These are phyloP conservation scores for Dothiorella sarmentorum DNA, from an alignment of 2,329 filamentous ascomycete genomes.

Conservation along the genomic window DNA sequence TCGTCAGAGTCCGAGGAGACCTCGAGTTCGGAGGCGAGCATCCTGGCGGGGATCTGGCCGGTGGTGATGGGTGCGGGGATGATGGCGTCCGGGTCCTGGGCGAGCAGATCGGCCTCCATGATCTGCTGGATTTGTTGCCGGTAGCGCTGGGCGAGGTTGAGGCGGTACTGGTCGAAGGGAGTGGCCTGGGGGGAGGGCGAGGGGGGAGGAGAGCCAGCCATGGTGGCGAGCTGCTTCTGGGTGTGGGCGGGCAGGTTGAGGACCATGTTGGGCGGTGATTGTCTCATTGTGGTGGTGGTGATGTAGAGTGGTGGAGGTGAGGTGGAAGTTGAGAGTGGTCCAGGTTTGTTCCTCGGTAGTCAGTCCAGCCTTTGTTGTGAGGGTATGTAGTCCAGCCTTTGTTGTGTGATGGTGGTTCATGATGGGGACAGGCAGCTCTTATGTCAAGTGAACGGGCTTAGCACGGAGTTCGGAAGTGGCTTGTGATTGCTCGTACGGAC, in stretches of 20 bases:
- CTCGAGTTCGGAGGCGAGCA: not conserved
- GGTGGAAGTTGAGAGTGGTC: too few species aligned
- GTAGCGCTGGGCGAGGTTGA: conserved; percentile 10
- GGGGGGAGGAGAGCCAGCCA: not conserved
- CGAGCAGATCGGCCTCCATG: conserved; percentile 10
- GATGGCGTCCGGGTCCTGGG: conserved; percentile 6
- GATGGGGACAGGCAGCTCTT: not conserved
- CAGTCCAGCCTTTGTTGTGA: too few species aligned
- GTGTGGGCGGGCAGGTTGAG: conserved; percentile 16
- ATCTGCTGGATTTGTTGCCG: conserved; percentile 14
- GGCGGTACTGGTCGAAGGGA: conserved; percentile 5
- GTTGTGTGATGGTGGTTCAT: not conserved
- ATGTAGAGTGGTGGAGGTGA: not conserved
- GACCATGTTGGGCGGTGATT: not conserved
- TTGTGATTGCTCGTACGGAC: conserved; percentile 15
- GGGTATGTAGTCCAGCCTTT: too few species aligned
- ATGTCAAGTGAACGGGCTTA: not conserved
- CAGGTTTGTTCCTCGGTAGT: too few species aligned
- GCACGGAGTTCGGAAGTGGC: conserved; percentile 10
- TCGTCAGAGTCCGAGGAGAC: not conserved
- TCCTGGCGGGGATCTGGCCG: not conserved
- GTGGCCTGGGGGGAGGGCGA: not conserved
- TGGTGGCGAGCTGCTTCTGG: conserved; percentile 16
- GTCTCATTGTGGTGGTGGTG: not conserved
- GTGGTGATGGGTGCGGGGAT: not conserved